These are phyloP conservation scores for Coniochaeta hoffmannii DNA, from an alignment of 2,329 filamentous ascomycete genomes.

Conservation along the genomic window DNA sequence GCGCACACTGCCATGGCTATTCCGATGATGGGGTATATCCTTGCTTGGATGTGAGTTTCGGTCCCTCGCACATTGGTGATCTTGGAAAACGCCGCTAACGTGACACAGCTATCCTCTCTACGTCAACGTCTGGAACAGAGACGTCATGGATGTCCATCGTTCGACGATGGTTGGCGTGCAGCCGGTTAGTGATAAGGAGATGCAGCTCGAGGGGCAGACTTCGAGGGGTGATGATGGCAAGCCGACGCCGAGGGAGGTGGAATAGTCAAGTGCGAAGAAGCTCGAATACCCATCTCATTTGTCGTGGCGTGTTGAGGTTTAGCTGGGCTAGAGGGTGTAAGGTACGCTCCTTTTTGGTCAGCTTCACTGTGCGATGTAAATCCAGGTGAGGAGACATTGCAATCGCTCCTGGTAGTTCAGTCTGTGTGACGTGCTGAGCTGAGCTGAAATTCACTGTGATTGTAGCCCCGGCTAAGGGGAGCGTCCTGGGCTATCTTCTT, in stretches of 20 bases:
- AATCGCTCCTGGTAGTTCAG: too few species aligned
- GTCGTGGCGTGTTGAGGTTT: too few species aligned
- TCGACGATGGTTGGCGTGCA: conserved; percentile 18
- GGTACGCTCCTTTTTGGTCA: too few species aligned
- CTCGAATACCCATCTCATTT: too few species aligned
- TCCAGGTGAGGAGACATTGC: too few species aligned
- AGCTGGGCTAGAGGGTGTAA: too few species aligned
- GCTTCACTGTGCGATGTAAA: too few species aligned
- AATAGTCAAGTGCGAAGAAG: neutral
- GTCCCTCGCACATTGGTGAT: neutral
- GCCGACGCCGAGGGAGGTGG: neutral
- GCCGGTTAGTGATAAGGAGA: conserved; percentile 14
- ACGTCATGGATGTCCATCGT: conserved; percentile 22
- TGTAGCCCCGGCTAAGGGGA: too few species aligned
- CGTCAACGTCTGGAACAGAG: conserved; percentile 21
- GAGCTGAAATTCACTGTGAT: too few species aligned
- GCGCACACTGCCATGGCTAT: conserved; percentile 18
- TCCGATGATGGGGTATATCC: conserved; percentile 21
- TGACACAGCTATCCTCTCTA: conserved; percentile 19
- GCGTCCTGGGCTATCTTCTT: too few species aligned
- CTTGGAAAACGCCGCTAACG: neutral
- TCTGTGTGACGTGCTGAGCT: too few species aligned
- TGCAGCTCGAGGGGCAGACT: conserved; percentile 17
- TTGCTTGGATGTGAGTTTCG: conserved; percentile 16
- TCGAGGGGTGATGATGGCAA: neutral